Percentiles rank a stretch among this genome's conserved stretches.
phyloP scores from a whole-genome alignment of 768 basidiomycete genomes.

The Hypholoma fasciculare region DNA sequence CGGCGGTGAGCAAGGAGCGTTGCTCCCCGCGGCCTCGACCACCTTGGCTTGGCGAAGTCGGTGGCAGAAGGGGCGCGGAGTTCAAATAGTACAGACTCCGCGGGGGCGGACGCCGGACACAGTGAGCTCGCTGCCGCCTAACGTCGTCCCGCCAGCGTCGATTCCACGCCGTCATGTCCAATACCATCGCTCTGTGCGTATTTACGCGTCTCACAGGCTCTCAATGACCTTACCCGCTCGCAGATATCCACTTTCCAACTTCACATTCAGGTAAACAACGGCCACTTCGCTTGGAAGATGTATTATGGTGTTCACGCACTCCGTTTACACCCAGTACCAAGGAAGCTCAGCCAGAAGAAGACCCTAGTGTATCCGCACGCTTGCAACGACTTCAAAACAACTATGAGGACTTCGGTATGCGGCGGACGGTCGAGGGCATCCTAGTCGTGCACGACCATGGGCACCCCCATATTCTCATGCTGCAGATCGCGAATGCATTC shows the following conservation, averaged over 20 bases:
- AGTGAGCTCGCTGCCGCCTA: not conserved
- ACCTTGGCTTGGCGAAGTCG: too few species aligned
- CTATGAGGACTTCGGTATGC: constrained; percentile 97
- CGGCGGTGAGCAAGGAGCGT: too few species aligned
- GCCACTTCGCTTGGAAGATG: not conserved
- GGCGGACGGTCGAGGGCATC: constrained; percentile 89
- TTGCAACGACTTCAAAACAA: constrained; percentile 94
- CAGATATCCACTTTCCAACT: constrained; percentile 87
- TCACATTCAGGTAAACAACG: constrained; percentile 75
- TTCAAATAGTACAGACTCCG: not conserved
- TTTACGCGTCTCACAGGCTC: not conserved
- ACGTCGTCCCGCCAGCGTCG: too few species aligned
- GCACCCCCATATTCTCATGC: constrained; percentile 95
- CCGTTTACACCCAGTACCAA: constrained; percentile 64
- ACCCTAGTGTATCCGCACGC: constrained; percentile 93
- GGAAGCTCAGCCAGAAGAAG: constrained; percentile 96
- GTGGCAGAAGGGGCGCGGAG: not conserved
- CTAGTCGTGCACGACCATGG: constrained; percentile 95
- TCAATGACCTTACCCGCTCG: constrained; percentile 5
- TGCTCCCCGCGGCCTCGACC: too few species aligned
- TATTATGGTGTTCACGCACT: constrained; percentile 9
- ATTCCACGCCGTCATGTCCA: constrained; percentile 37
- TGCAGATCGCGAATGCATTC: constrained; percentile 98
- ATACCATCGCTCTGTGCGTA: constrained; percentile 52
- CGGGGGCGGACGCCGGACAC: not conserved